Conservation (phyloP, 2,329 filamentous ascomycete genomes). For the Clarireedia hainanense region DNA sequence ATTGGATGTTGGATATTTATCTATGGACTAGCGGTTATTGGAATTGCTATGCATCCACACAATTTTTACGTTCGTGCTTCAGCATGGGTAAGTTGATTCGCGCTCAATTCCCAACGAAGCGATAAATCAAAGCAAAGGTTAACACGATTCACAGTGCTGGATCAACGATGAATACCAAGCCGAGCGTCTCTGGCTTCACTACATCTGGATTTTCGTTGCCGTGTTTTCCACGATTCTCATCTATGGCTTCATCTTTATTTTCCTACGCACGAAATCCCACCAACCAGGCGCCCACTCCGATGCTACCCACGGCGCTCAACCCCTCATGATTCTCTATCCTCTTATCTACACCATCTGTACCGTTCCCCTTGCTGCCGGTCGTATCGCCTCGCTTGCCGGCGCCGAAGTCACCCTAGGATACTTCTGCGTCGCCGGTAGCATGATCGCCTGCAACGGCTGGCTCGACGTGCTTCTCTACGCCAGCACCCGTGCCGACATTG, state of each 20-base stretch:
- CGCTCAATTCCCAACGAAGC: background rate
- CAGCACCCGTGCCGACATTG: conserved; percentile 43
- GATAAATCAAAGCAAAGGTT: no score
- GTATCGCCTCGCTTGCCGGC: conserved; percentile 55
- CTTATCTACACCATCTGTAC: conserved; percentile 64
- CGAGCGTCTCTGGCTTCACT: conserved; percentile 53
- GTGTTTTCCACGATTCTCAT: conserved; percentile 42
- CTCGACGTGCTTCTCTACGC: conserved; percentile 48
- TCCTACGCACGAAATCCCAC: conserved; percentile 12
- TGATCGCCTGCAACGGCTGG: conserved; percentile 50
- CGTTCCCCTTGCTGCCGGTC: conserved; percentile 54
- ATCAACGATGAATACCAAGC: conserved; percentile 46
- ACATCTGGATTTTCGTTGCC: conserved; percentile 54
- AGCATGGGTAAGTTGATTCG: conserved; percentile 44
- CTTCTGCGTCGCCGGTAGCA: conserved; percentile 50
- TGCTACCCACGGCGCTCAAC: conserved; percentile 18
- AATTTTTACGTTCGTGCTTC: conserved; percentile 56
- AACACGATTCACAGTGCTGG: conserved; percentile 45
- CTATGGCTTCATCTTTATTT: conserved; percentile 33
- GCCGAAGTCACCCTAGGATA: conserved; percentile 42
- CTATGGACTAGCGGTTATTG: conserved; percentile 48
- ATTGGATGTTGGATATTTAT: conserved; percentile 49
- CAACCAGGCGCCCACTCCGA: background rate
- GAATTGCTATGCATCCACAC: conserved; percentile 28
- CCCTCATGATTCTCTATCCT: conserved; percentile 59